phyloP scores from a whole-genome alignment of 306 rosid species.

The Pyrus bretschneideri region DNA sequence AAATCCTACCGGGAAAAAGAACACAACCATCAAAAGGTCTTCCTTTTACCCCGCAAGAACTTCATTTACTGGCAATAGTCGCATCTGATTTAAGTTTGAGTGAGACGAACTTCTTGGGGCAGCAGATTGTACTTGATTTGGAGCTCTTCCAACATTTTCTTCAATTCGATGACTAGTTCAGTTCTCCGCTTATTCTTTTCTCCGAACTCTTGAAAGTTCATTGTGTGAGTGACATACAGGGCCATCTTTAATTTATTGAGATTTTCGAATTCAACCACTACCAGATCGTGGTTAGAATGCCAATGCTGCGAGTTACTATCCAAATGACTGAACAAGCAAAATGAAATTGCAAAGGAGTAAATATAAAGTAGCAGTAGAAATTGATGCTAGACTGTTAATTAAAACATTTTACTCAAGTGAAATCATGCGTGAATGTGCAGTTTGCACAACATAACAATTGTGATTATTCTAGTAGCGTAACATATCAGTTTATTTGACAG shows the following conservation, averaged over 20 bases:
- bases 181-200: constrained; percentile 66
- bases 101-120: constrained; percentile 62
- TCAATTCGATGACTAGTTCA: constrained; percentile 59
- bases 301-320: constrained; percentile 57
- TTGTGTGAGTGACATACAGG: constrained; percentile 57
- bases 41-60: not conserved
- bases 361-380: not conserved
- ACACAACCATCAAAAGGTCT: not conserved
- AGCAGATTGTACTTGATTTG: constrained; percentile 65
- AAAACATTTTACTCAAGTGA: not conserved
- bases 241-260: constrained; percentile 66
- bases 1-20: not conserved
- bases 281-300: constrained; percentile 52
- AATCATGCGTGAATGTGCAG: not conserved
- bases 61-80: constrained; percentile 22
- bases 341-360: constrained; percentile 3
- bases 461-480: not conserved
- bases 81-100: constrained; percentile 29
- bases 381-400: not conserved
- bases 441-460: not conserved
- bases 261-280: constrained; percentile 60
- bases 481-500: not conserved
- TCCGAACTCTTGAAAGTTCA: constrained; percentile 69
- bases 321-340: constrained; percentile 48
- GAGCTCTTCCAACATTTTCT: constrained; percentile 73